Percentiles rank a stretch among this genome's conserved stretches.
These are phyloP conservation scores for Aspergillus aculeatus DNA, from an alignment of 2,329 filamentous ascomycete genomes.

Conservation along the genomic window DNA sequence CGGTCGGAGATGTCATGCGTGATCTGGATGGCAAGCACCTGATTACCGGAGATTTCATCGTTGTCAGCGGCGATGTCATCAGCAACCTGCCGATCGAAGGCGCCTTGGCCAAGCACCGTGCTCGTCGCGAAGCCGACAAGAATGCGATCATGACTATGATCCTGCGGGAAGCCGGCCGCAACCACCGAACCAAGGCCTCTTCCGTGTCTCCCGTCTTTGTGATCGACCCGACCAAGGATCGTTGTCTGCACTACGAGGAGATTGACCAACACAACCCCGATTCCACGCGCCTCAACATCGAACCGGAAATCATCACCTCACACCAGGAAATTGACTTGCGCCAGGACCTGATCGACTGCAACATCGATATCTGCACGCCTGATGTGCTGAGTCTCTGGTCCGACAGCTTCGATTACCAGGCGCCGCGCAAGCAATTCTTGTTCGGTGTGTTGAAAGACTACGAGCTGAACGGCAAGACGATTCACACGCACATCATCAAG, in stretches of 20 bases:
- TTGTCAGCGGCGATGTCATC: constrained; percentile 90
- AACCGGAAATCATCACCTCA: constrained; percentile 73
- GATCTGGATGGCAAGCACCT: constrained; percentile 84
- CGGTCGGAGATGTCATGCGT: constrained; percentile 89
- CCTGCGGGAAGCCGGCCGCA: constrained; percentile 70
- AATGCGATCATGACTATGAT: constrained; percentile 98
- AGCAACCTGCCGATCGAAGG: constrained; percentile 83
- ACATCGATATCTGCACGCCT: constrained; percentile 95
- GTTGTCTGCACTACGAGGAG: constrained; percentile 93
- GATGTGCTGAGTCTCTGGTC: constrained; percentile 94
- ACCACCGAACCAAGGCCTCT: constrained; percentile 74
- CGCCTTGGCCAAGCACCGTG: constrained; percentile 74
- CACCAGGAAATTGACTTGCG: constrained; percentile 77
- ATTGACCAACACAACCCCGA: constrained; percentile 65
- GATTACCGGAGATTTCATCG: constrained; percentile 84
- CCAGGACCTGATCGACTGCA: constrained; percentile 85
- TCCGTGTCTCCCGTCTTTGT: constrained; percentile 80
- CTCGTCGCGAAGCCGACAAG: constrained; percentile 77
- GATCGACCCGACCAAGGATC: constrained; percentile 73
- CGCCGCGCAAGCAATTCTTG: constrained; percentile 82
- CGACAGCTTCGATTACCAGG: constrained; percentile 95
- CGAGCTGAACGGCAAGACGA: constrained; percentile 95
- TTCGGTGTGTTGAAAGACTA: constrained; percentile 94
- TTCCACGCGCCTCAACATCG: constrained; percentile 61
- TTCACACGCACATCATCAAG: constrained; percentile 82